Conservation (phyloP, 2,329 filamentous ascomycete species). For the Mycosphaerella sp. region DNA sequence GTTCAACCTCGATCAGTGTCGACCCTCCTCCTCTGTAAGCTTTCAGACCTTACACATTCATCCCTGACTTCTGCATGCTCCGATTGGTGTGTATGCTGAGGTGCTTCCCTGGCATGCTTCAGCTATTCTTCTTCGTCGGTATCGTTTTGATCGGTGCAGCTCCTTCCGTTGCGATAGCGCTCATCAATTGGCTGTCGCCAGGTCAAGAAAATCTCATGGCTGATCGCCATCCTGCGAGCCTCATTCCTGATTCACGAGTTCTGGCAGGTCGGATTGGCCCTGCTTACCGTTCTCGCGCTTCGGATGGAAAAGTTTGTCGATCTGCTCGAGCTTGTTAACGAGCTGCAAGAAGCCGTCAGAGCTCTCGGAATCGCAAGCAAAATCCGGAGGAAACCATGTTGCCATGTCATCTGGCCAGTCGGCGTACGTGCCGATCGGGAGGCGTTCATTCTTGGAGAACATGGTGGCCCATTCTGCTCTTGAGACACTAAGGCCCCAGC, state of each 20-base stretch:
- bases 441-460: conserved; percentile 26
- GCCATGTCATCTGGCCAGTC: conserved; percentile 27
- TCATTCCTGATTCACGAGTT: background rate
- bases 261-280: background rate
- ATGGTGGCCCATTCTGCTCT: conserved; percentile 28
- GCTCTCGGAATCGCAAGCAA: conserved; percentile 7
- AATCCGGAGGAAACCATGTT: conserved; percentile 30
- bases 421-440: conserved; percentile 25
- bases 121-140: too few relatives aligned
- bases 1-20: too few relatives aligned
- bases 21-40: too few relatives aligned
- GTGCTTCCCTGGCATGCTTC: too few relatives aligned
- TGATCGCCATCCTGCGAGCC: background rate
- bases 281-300: background rate
- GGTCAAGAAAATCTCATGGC: background rate
- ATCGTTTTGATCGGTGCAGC: background rate
- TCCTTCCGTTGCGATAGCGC: background rate
- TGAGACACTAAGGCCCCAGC: conserved; percentile 29
- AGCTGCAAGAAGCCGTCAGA: conserved; percentile 27
- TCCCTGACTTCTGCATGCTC: too few relatives aligned
- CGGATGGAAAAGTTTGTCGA: conserved; percentile 17
- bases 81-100: too few relatives aligned
- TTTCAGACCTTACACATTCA: too few relatives aligned
- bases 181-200: background rate
- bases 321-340: conserved; percentile 24